These are phyloP conservation scores for Blastobotrys muscicola DNA, from an alignment of 805 yeast species.

Conservation along the genomic window DNA sequence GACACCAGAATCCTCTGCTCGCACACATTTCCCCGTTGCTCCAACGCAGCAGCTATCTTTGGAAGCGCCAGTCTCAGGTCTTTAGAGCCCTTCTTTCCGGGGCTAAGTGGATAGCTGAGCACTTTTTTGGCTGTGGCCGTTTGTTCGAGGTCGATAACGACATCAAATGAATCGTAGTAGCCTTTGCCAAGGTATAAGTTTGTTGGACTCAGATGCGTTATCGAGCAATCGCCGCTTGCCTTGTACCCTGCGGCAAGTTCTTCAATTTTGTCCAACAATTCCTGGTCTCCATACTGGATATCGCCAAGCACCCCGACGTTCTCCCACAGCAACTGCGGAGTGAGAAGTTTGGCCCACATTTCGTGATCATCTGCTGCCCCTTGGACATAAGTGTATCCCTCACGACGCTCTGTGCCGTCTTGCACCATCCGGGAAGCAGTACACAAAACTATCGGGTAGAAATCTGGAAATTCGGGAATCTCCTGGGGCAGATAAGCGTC, in stretches of 20 bases:
- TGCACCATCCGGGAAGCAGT: constrained; percentile 56
- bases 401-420: constrained; percentile 42
- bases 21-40: constrained; percentile 7
- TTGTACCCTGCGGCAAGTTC: neutral
- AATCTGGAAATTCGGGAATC: constrained; percentile 26
- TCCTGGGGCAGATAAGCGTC: constrained; percentile 32
- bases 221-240: too few relatives aligned
- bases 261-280: constrained; percentile 12
- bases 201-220: constrained; percentile 2
- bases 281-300: constrained; percentile 3
- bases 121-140: neutral
- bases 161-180: neutral
- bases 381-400: constrained; percentile 61
- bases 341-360: constrained; percentile 57
- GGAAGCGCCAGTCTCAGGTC: constrained; percentile 42
- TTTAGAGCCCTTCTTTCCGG: constrained; percentile 58
- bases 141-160: constrained; percentile 15
- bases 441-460: constrained; percentile 41
- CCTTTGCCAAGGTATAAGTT: constrained; percentile 4
- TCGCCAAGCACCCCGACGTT: constrained; percentile 13
- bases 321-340: constrained; percentile 51
- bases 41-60: constrained; percentile 28
- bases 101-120: constrained; percentile 14
- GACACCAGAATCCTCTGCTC: constrained; percentile 34
- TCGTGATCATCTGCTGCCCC: constrained; percentile 97